Conservation (phyloP, 108 stramenopile genomes). For the Pseudonitzschia delicatissima region DNA sequence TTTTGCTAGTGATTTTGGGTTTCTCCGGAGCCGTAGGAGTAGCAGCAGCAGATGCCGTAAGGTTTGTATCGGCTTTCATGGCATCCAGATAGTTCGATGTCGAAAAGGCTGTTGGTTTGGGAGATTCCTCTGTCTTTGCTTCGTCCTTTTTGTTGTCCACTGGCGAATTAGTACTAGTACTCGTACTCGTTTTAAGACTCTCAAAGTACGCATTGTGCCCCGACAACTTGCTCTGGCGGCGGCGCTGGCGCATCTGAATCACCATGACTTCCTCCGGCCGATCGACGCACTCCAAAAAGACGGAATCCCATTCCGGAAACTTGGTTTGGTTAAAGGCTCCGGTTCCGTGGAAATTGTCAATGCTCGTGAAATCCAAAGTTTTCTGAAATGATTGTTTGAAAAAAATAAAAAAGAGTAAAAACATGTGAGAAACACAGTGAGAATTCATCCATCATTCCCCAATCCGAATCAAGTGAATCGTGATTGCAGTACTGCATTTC, state of each 20-base stretch:
- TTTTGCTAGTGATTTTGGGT: not conserved
- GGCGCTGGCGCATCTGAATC: conserved; percentile 21
- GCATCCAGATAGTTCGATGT: not conserved
- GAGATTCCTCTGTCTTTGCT: not conserved
- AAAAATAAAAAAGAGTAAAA: not conserved
- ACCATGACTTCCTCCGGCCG: conserved; percentile 48
- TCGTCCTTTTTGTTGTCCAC: not conserved
- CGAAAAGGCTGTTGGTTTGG: not conserved
- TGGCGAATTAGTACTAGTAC: not conserved
- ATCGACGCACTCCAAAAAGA: conserved; percentile 54
- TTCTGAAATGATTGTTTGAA: conserved; percentile 12
- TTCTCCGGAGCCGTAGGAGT: not conserved
- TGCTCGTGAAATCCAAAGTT: conserved; percentile 39
- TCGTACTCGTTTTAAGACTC: not conserved
- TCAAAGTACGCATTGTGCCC: conserved; percentile 6
- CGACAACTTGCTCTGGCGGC: conserved; percentile 17
- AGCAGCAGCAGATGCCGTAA: not conserved
- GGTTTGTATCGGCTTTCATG: not conserved
- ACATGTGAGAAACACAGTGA: not conserved
- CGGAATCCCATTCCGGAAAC: conserved; percentile 64
- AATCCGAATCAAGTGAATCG: not conserved
- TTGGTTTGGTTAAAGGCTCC: conserved; percentile 65
- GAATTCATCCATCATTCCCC: not conserved
- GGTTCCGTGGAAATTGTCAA: conserved; percentile 73
- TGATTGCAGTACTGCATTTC: not conserved